phyloP scores from a whole-genome alignment of 345 rosid genomes.

The Bruguiera sexangula region DNA sequence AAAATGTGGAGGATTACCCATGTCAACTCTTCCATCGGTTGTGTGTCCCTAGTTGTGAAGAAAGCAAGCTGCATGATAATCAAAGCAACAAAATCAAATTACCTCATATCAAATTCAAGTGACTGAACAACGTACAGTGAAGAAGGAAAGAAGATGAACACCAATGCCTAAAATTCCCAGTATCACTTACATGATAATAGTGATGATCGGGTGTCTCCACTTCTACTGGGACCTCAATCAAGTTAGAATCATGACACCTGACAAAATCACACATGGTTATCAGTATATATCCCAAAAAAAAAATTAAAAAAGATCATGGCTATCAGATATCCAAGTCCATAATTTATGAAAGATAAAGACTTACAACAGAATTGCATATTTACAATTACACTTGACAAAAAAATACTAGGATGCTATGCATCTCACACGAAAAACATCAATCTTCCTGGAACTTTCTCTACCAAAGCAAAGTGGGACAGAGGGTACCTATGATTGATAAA shows the following conservation, averaged over 20 bases:
- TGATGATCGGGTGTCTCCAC: slow-evolving; percentile 26
- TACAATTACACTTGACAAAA: too few relatives aligned
- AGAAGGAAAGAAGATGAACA: neutral
- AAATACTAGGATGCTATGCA: too few relatives aligned
- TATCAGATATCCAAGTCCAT: too few relatives aligned
- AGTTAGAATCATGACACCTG: slow-evolving; percentile 17
- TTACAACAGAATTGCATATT: too few relatives aligned
- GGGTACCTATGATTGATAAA: slow-evolving; percentile 31
- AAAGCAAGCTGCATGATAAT: slow-evolving; percentile 19
- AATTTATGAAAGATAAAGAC: too few relatives aligned
- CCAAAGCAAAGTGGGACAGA: neutral
- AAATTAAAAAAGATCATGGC: neutral
- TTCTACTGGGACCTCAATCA: slow-evolving; percentile 22
- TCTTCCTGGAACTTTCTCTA: neutral
- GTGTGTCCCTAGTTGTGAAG: slow-evolving; percentile 15
- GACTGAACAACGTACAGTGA: neutral
- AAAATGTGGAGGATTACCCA: slow-evolving; percentile 12
- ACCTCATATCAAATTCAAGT: neutral
- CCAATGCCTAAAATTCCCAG: neutral
- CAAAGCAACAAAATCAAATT: neutral
- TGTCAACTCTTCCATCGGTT: slow-evolving; percentile 25
- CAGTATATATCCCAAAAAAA: neutral
- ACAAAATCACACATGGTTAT: neutral
- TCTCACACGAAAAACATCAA: neutral
- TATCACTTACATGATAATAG: slow-evolving; percentile 18